Base-by-base conservation (phyloP, 2,329 filamentous ascomycete genomes). In the Plenodomus lindquistii region DNA sequence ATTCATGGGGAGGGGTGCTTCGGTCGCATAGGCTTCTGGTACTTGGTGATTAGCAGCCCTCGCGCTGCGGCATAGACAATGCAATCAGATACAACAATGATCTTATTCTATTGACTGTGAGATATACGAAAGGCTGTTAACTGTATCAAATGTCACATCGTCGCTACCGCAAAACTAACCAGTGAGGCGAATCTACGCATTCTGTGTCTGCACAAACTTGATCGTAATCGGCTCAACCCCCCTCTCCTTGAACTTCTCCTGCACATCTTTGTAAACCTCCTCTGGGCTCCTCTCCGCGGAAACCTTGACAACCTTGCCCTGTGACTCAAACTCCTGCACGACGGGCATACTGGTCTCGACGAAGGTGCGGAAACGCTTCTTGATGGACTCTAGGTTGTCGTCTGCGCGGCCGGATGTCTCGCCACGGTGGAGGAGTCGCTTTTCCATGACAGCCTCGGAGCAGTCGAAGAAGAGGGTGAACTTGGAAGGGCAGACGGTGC, bases 311-410 rank as follows among this genome's bases (percentile, higher is more conserved):
- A 97, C 91, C 69, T 86, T 86, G 63, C 83, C 85, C 75, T 92
- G 79, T 64, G 80, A 79, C 67, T 87, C 85, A 72, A 88, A 97
- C 71, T 90, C 84, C 62, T 96, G 82, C 45, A 99, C 91, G 39
- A 97, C 94, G 20, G 94, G 94, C 93, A 97, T 97, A 76, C 91
- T 96, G 2, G 91, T 96, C 75, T 97, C 91, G 63, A 95, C 79
- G 70, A 97, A 99, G 3, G 88, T 92, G 69, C 85, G 86, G 81
- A 99, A 99, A 48, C 94, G 84, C 86, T 99, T 99, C 78, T 89
- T 87, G 73, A 97, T 99, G 67, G 86, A 91, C 76, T 96, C 94
- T 46, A 85, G 87, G 71, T 99, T 99, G 77, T 99, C 94, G 74
- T 99, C 94, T 42, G 87, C 79, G 57, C 94, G 83, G 36, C 94